A percentile compares a stretch with the other conserved stretches of the same genome.
Conservation (phyloP, 139 green algal species). For the Coelastrella sp. region DNA sequence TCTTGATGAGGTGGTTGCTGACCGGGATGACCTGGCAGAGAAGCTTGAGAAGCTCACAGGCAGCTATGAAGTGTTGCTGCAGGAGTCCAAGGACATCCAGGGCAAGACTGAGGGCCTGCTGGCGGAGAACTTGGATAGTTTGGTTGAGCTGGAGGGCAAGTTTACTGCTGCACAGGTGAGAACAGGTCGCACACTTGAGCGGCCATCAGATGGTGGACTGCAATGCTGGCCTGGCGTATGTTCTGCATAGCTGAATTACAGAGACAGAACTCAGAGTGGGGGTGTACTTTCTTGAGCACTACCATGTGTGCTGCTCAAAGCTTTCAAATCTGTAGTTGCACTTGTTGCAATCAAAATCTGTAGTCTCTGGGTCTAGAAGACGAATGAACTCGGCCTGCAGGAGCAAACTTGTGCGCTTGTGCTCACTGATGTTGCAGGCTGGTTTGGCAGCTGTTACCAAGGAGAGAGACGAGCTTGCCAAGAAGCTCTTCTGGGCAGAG, state of each 20-base stretch:
- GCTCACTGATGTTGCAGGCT: conserved; percentile 21
- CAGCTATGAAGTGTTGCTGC: not conserved
- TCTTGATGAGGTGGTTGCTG: not conserved
- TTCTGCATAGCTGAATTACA: too few species aligned
- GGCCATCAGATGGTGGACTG: too few species aligned
- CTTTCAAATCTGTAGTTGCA: too few species aligned
- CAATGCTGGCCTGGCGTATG: too few species aligned
- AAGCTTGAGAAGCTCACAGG: not conserved
- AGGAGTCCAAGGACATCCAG: not conserved
- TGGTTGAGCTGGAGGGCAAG: conserved; percentile 30
- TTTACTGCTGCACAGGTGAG: conserved; percentile 25
- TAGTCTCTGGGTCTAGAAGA: too few species aligned
- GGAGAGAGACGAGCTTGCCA: conserved; percentile 36
- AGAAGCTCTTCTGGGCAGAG: conserved; percentile 44
- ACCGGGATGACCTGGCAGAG: not conserved
- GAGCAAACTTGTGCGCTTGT: not conserved
- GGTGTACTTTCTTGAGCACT: too few species aligned
- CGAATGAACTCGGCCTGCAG: too few species aligned
- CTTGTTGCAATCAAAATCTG: too few species aligned
- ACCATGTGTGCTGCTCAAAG: too few species aligned
- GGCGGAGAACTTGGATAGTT: conserved; percentile 14
- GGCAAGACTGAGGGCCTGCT: conserved; percentile 18
- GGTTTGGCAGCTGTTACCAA: conserved; percentile 12
- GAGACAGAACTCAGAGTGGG: too few species aligned
- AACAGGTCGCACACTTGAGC: not conserved